A percentile compares a stretch with the other conserved stretches of the same genome.
Evolutionary conservation across 805 yeast genomes (phyloP).

Genomic region (Metschnikowia colocasiae): DNA sequence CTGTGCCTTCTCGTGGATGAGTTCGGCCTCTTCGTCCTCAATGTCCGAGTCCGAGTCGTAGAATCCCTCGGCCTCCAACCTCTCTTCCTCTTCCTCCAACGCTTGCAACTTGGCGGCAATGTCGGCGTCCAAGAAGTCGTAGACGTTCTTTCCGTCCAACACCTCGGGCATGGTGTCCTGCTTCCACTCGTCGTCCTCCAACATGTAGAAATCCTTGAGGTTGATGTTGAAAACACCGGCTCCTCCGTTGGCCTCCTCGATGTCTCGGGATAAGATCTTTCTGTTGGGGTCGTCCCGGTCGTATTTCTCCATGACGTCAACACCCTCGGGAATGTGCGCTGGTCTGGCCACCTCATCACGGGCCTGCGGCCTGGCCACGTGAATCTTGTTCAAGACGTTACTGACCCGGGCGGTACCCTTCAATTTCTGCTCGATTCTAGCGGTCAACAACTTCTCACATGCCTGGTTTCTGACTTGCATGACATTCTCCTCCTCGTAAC

Average conservation of each 20-base stretch:
- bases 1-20: conserved; percentile 74
- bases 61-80: conserved; percentile 89
- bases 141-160: conserved; percentile 92
- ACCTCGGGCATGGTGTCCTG: conserved; percentile 96
- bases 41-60: conserved; percentile 80
- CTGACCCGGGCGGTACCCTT: conserved; percentile 87
- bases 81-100: conserved; percentile 95
- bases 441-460: conserved; percentile 91
- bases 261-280: conserved; percentile 76
- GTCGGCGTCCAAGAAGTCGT: conserved; percentile 95
- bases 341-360: conserved; percentile 84
- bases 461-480: conserved; percentile 96
- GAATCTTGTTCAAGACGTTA: conserved; percentile 90
- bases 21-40: conserved; percentile 48
- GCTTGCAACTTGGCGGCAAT: conserved; percentile 91
- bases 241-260: conserved; percentile 95
- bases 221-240: conserved; percentile 97
- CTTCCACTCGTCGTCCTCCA: conserved; percentile 98
- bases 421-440: conserved; percentile 94
- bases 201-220: conserved; percentile 83
- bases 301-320: conserved; percentile 56
- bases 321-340: conserved; percentile 80
- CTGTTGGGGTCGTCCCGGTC: conserved; percentile 80
- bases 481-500: conserved; percentile 90
- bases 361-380: conserved; percentile 84